Evolutionary conservation across 2,329 filamentous ascomycete genomes (phyloP).

Genomic region (Periconia digitata): DNA sequence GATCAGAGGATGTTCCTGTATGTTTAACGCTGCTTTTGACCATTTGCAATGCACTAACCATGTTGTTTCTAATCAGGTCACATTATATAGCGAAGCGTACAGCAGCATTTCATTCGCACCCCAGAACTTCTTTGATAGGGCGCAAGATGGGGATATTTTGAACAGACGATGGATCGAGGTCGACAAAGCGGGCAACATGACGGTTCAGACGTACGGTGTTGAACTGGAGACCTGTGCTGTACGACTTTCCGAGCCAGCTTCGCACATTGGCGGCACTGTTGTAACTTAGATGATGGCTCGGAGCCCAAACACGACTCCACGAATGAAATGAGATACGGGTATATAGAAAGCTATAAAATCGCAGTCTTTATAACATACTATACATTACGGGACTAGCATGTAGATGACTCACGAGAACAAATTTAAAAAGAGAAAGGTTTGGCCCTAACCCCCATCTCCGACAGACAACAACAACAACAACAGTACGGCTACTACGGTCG

Average conservation of each 20-base stretch:
- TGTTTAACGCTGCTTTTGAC: neutral
- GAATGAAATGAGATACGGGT: too few species aligned
- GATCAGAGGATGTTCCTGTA: conserved; percentile 14
- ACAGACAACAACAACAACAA: too few species aligned
- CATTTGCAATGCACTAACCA: neutral
- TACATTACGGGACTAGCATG: too few species aligned
- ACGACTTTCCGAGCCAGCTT: conserved; percentile 15
- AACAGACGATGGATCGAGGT: conserved; percentile 22
- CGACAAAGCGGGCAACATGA: conserved; percentile 8
- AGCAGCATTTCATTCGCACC: conserved; percentile 20
- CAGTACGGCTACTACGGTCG: too few species aligned
- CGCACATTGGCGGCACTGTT: conserved; percentile 2
- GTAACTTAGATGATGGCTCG: too few species aligned
- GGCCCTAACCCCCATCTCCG: too few species aligned
- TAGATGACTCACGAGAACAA: too few species aligned
- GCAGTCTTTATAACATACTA: too few species aligned
- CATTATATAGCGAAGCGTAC: conserved; percentile 23
- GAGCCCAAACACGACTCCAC: too few species aligned
- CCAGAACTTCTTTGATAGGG: conserved; percentile 26
- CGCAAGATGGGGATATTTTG: conserved; percentile 21
- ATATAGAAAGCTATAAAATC: too few species aligned
- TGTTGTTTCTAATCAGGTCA: conserved; percentile 7
- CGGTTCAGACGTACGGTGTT: conserved; percentile 19
- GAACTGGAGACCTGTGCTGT: conserved; percentile 14
- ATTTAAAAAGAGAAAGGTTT: too few species aligned